Evolutionary conservation across 345 rosid genomes (phyloP).

Genomic region (Salix brachista): DNA sequence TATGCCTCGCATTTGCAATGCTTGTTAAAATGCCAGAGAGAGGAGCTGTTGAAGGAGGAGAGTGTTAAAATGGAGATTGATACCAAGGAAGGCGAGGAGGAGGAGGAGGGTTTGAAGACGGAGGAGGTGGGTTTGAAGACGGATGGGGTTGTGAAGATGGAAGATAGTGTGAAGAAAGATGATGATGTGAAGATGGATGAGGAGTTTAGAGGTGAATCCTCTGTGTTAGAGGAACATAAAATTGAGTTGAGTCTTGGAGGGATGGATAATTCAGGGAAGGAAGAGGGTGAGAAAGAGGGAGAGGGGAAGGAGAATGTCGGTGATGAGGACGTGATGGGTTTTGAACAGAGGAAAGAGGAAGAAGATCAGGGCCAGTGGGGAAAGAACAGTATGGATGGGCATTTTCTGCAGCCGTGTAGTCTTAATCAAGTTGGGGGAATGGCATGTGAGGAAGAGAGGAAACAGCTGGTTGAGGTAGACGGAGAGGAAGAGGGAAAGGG

Average conservation of each 20-base stretch:
- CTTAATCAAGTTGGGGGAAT: constrained; percentile 10
- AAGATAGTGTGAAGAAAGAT: constrained; percentile 34
- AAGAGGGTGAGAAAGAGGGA: constrained; percentile 16
- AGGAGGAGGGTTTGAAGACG: constrained; percentile 34
- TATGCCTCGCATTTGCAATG: constrained; percentile 86
- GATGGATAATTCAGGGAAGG: constrained; percentile 34
- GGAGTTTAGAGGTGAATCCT: constrained; percentile 1
- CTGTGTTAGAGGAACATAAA: constrained; percentile 48
- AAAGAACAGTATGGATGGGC: constrained; percentile 32
- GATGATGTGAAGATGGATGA: constrained; percentile 38
- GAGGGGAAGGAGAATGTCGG: constrained; percentile 9
- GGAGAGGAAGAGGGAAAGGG: constrained; percentile 26
- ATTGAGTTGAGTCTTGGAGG: constrained; percentile 66
- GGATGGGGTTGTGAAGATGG: constrained; percentile 24
- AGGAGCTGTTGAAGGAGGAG: constrained; percentile 35
- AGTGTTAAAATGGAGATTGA: constrained; percentile 23
- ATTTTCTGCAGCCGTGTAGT: constrained; percentile 45
- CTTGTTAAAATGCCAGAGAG: constrained; percentile 55
- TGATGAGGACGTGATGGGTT: constrained; percentile 36
- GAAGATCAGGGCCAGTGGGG: constrained; percentile 36
- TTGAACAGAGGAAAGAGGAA: constrained; percentile 42
- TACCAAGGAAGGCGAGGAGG: constrained; percentile 36
- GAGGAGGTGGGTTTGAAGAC: constrained; percentile 18
- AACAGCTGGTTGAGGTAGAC: constrained; percentile 21
- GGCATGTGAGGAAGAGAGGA: constrained; percentile 18